Conservation (phyloP, 805 yeast species). For the Cyberlindnera japonica region DNA sequence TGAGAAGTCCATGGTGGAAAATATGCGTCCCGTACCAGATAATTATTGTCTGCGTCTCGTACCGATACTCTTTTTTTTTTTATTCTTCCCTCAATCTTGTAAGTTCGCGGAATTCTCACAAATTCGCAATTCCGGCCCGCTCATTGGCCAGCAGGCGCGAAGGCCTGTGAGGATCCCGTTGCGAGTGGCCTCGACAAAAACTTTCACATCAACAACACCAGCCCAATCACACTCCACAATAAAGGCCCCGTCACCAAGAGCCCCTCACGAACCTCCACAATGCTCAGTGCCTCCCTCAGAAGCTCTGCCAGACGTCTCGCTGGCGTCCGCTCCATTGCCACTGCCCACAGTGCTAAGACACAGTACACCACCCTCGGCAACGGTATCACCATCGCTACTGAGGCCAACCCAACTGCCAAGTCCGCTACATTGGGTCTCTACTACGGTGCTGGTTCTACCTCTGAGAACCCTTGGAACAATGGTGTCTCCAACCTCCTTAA, state of each 20-base stretch:
- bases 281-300: slow-evolving; percentile 27
- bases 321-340: slow-evolving; percentile 50
- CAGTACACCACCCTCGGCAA: slow-evolving; percentile 68
- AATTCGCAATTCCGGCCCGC: slow-evolving; percentile 18
- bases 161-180: slow-evolving; percentile 3
- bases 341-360: slow-evolving; percentile 54
- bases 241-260: no score
- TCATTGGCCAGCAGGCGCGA: slow-evolving; percentile 15
- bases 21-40: neutral
- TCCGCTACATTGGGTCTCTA: slow-evolving; percentile 66
- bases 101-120: slow-evolving; percentile 3
- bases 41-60: neutral
- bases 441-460: slow-evolving; percentile 73
- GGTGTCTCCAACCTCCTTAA: slow-evolving; percentile 72
- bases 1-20: no score
- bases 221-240: no score
- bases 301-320: slow-evolving; percentile 20
- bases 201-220: slow-evolving; percentile 3
- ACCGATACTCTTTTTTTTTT: neutral
- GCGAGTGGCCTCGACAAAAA: neutral
- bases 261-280: slow-evolving; percentile 8
- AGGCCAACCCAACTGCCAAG: slow-evolving; percentile 49
- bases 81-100: neutral
- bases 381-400: slow-evolving; percentile 73
- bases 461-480: slow-evolving; percentile 77